Base-by-base conservation (phyloP, 768 basidiomycete species). In the Termitomyces titanicus region DNA sequence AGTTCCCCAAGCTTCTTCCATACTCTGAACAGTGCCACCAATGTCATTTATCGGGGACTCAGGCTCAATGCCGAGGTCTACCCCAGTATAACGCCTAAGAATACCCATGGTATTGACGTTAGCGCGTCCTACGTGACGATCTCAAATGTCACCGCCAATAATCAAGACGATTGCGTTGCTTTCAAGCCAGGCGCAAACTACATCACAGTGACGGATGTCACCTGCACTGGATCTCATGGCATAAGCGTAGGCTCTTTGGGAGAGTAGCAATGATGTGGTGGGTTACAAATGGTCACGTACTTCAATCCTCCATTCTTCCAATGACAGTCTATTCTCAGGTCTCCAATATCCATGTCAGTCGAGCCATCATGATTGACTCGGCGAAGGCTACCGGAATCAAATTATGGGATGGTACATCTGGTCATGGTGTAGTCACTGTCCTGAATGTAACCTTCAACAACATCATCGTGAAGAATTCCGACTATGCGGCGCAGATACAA, bases 401-500 rank as follows among this genome's bases (percentile, higher is more conserved):
- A 51, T 58, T 70, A 10, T 67, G 62, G 29, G 66, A 68, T 40
- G 69, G 69, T 13, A 58, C 66, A 40, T 58, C 63, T 31, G 52
- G 63, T 13, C 66, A 70, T 37, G 67, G 67, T 1, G 57, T 67
- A 18, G 69, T 66, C 2, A 68, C 65, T 8, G 67, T 68, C 13
- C 48, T 47, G 20, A 70, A 70, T 39, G 66, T 70, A 18, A 70
- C 68, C 8, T 70, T 64, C 56, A 49, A 53, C 15, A 63, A 62
- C 38, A 63, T 70, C 43, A 63, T 59, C 0, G 65, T 70, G 24
- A 47, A 68, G 25, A 67, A 66, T 44, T 68, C 66, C 57, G 69
- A 68, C 56, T 70, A 70, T 39, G 69, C 69, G 7, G 64, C 68
- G 0, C 67, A 70, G 42, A 70, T 70, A 17, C 69, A 70, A 56